Conservation (phyloP, 2,329 filamentous ascomycete species). For the Cladosporium oxysporum region DNA sequence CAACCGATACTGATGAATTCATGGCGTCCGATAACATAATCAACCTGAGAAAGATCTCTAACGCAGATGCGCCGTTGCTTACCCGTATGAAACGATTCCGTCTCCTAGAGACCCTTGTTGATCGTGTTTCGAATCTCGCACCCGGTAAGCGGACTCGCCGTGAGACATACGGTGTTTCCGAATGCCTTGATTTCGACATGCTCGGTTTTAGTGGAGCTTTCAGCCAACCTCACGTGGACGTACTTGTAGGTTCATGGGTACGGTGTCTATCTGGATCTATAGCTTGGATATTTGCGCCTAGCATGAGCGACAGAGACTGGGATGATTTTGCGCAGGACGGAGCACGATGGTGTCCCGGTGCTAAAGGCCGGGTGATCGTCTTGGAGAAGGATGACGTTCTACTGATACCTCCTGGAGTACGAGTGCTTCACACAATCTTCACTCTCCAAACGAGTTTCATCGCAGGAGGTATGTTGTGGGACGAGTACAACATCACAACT, state of each 20-base stretch:
- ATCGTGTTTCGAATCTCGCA: neutral
- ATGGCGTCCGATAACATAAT: neutral
- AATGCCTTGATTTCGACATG: constrained; percentile 4
- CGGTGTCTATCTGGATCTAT: constrained; percentile 12
- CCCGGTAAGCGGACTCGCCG: neutral
- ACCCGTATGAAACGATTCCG: constrained; percentile 12
- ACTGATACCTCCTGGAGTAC: constrained; percentile 7
- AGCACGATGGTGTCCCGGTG: constrained; percentile 1
- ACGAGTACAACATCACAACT: constrained; percentile 3
- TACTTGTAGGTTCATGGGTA: constrained; percentile 14
- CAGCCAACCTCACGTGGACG: constrained; percentile 26
- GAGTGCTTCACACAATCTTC: constrained; percentile 9
- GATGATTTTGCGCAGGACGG: constrained; percentile 8
- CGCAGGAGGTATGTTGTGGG: constrained; percentile 19
- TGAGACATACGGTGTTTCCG: neutral
- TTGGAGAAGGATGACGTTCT: constrained; percentile 13
- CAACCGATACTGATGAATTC: no score
- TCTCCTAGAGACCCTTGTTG: constrained; percentile 9
- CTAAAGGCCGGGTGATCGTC: constrained; percentile 3
- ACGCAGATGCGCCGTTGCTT: constrained; percentile 4
- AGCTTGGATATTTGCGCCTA: constrained; percentile 12
- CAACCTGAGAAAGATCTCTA: constrained; percentile 8
- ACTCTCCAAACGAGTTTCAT: constrained; percentile 9
- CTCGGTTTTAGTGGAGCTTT: constrained; percentile 38
- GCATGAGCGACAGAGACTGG: constrained; percentile 14